Conservation (phyloP, 306 rosid genomes). For the Vigna mungo region DNA sequence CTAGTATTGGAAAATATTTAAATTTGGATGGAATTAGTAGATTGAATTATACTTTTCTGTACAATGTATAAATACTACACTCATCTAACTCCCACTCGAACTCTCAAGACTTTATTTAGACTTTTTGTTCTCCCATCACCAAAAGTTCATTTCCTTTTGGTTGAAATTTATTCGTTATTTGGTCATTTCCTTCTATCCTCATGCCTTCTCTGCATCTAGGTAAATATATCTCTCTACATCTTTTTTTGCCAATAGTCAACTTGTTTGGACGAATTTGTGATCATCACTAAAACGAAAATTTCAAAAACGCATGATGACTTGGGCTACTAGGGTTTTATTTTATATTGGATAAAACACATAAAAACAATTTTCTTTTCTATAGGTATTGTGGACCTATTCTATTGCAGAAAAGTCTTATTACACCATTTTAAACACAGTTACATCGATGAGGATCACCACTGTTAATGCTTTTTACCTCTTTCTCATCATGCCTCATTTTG, state of each 20-base stretch:
- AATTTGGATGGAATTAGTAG: background rate
- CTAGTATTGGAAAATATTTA: background rate
- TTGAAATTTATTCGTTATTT: background rate
- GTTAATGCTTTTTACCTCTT: background rate
- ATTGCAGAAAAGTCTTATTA: background rate
- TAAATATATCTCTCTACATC: background rate
- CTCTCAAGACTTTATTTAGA: background rate
- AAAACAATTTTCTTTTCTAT: too few relatives aligned
- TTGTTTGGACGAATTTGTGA: background rate
- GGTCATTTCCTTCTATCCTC: background rate
- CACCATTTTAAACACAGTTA: background rate
- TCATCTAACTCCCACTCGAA: background rate
- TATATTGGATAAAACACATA: too few relatives aligned
- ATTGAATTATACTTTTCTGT: background rate
- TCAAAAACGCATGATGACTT: too few relatives aligned
- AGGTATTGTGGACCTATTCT: background rate
- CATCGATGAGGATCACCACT: background rate
- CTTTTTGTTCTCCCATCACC: background rate
- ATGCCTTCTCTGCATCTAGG: too few relatives aligned
- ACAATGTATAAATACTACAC: background rate
- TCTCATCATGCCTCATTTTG: background rate
- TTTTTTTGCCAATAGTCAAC: background rate
- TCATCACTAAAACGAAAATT: background rate
- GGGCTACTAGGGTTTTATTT: background rate
- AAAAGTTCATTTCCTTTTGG: background rate